Base-by-base conservation (phyloP, 2,329 filamentous ascomycete genomes). In the Colletotrichum viniferum region DNA sequence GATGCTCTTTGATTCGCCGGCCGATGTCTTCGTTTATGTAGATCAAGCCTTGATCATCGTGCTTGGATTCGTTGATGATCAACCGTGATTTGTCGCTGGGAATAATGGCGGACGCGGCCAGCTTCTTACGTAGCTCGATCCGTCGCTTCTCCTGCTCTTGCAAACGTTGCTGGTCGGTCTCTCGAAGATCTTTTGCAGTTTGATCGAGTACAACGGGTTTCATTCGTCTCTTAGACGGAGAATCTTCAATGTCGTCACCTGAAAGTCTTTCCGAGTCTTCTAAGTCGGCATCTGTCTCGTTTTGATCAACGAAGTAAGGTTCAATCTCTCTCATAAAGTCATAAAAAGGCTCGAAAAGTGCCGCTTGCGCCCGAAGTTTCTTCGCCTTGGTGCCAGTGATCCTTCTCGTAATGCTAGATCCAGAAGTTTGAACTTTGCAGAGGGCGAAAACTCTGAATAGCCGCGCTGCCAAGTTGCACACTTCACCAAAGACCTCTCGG, bases 1-100 rank as follows among this genome's bases (percentile, higher is more conserved):
- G 96, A 82, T 98, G 95, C 10, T 91, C 87, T 79, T 97, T 96
- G 76, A 98, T 94, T 7, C 86, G 87, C 9, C 79, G 80, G 1
- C 91, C 93, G 70, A 96, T 94, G 9, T 89, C 83, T 1, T 89
- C 83, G 78, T 94, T 88, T 66, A 98, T 84, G 77, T 91, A 93
- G 32, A 95, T 90, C 62, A 92, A 87, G 1, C 88, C 87, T 77
- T 94, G 86, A 16, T 90, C 84, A 4, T 92, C 90, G 24, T 88
- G 84, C 80, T 93, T 94, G 32, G 88, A 88, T 75, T 92, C 89
- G 80, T 95, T 95, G 82, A 96, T 90, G 62, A 94, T 91, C 28
- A 94, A 83, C 63, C 87, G 83, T 56, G 85, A 82, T 77, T 87
- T 85, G 80, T 89, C 85, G 81, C 82, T 88, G 76, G 82, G 83